Evolutionary conservation across 805 yeast species (phyloP), one percentile per base, ranked within the genome.

Genomic region (Sugiyamaella chiloensis): DNA sequence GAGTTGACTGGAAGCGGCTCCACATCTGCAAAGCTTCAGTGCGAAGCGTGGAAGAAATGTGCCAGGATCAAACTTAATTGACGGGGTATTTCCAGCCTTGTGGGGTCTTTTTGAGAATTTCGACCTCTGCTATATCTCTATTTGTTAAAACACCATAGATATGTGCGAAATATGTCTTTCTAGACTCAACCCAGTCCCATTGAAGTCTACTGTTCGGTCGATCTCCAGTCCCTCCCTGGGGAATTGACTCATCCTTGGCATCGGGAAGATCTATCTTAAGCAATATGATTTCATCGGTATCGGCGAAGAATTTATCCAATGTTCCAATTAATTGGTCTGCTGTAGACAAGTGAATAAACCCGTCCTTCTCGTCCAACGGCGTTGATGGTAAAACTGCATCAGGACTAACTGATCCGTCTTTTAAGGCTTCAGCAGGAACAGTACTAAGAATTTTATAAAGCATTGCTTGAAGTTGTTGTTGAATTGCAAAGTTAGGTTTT

Each of bases 301-400:
- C 48, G 29, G 35, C 14, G 34, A 53, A 60, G 41, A 48, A 59
- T 40, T 46, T 42, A 39, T 54, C 44, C 30, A 60, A 51, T 1
- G 63, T 59, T 23, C 52, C 60, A 3, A 16, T 39, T 23, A 59
- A 44, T 49, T 60, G 63, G 9, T 47, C 50, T 20, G 36, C 44
- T 21, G 63, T 57, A 23, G 60, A 56, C 30, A 60, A 48, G 44
- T 60, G 64, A 19, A 59, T 52, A 40, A 55, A 60, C 12, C 64
- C 64, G 41, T 60, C 62, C 37, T 54, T 55, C 17, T 50, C 40
- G 40, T 60, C 64, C 20, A 59, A 46, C 8, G 56, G 56, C 16
- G 54, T 40, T 23, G 49, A 32, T 9, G 63, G 63, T 9, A 60
- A 50, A 19, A 54, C 52, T 5, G 54, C 43, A 23, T 52, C 40